Conservation (phyloP, 179 eudicot species). For the Patellifolia procumbens region DNA sequence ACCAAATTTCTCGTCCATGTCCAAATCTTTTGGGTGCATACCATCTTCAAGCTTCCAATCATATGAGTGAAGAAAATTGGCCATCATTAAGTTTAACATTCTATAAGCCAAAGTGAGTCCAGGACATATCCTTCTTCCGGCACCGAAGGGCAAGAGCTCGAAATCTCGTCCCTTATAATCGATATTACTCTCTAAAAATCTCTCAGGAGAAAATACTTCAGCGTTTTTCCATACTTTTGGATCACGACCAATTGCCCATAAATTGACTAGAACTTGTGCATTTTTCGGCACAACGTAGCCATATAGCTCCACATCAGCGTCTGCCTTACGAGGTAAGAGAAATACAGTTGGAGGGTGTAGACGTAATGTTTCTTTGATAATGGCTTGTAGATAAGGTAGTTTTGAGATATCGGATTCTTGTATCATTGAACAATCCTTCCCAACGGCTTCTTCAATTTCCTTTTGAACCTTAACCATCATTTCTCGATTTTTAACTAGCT, state of each 20-base stretch:
- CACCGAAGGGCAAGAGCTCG: conserved; percentile 13
- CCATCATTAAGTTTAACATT: conserved; percentile 22
- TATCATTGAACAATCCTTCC: not conserved
- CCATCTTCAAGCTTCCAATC: conserved; percentile 24
- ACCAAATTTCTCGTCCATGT: conserved; percentile 22
- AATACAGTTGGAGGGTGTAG: conserved; percentile 19
- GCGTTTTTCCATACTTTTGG: conserved; percentile 18
- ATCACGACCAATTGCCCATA: conserved; percentile 22
- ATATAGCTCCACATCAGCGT: conserved; percentile 1
- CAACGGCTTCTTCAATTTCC: conserved; percentile 10
- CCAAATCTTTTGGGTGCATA: conserved; percentile 11
- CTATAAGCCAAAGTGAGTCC: conserved; percentile 17
- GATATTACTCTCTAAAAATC: not conserved
- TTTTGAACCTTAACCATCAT: not conserved
- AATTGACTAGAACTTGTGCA: conserved; percentile 21
- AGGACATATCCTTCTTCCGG: conserved; percentile 25
- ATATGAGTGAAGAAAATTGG: not conserved
- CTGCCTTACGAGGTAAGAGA: conserved; percentile 19
- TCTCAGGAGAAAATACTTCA: not conserved
- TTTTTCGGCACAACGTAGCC: conserved; percentile 17
- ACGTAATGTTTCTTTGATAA: conserved; percentile 20
- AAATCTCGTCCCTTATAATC: conserved; percentile 19
- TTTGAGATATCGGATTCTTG: conserved; percentile 18
- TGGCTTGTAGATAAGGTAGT: conserved; percentile 18
- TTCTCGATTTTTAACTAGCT: not conserved